Evolutionary conservation across 306 rosid genomes (phyloP).

Genomic region (Sicyos edulis): DNA sequence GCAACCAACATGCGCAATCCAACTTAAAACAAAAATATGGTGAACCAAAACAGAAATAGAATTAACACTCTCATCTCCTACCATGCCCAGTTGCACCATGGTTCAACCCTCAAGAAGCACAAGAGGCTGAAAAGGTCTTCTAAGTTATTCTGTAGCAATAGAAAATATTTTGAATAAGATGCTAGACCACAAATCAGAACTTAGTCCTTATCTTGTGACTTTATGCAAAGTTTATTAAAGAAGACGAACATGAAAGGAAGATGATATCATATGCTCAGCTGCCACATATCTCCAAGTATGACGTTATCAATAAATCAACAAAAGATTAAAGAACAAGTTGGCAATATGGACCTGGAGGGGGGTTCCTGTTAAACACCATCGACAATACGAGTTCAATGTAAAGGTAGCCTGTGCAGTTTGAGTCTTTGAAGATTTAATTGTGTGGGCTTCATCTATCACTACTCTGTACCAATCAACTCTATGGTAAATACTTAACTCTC

Average conservation of each 20-base stretch:
- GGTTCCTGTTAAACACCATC: slow-evolving; percentile 95
- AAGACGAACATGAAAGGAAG: background rate
- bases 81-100: slow-evolving; percentile 90
- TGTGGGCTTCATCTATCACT: slow-evolving; percentile 92
- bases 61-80: slow-evolving; percentile 29
- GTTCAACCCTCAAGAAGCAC: slow-evolving; percentile 78
- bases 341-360: slow-evolving; percentile 65
- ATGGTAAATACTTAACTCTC: slow-evolving; percentile 62
- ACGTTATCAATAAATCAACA: background rate
- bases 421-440: slow-evolving; percentile 51
- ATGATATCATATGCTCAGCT: background rate
- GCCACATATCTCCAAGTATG: background rate
- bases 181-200: background rate
- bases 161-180: background rate
- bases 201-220: background rate
- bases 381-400: slow-evolving; percentile 61
- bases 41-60: background rate
- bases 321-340: background rate
- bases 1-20: background rate
- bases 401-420: slow-evolving; percentile 62
- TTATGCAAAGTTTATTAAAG: background rate
- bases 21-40: background rate
- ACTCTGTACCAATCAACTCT: slow-evolving; percentile 72
- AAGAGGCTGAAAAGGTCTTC: slow-evolving; percentile 82
- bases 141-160: slow-evolving; percentile 62